These are phyloP conservation scores for Sarocladiaceae sp. DNA, from an alignment of 2,329 filamentous ascomycete genomes.

Conservation along the genomic window DNA sequence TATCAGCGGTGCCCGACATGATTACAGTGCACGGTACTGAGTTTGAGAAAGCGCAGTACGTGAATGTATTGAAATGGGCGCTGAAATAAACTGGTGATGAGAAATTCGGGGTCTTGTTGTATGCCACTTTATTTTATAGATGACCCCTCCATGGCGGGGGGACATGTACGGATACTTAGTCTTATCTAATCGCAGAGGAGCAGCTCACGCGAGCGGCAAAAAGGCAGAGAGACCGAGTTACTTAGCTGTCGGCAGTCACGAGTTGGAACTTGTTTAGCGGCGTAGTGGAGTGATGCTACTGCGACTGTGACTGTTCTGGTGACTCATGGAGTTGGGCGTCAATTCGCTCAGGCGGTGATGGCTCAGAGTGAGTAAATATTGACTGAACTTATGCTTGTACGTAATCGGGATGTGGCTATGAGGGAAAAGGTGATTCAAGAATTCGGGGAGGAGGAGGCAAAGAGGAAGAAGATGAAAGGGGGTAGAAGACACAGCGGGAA, in stretches of 20 bases:
- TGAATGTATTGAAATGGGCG: no score
- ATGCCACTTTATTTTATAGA: no score
- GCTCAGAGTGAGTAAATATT: constrained; percentile 1
- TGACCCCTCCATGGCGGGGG: constrained; percentile 8
- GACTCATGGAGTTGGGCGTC: constrained; percentile 7
- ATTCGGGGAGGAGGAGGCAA: neutral
- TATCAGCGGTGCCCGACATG: constrained; percentile 15
- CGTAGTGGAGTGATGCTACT: constrained; percentile 3
- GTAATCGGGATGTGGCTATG: no score
- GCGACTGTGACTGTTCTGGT: neutral
- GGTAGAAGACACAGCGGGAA: neutral
- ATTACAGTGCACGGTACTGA: neutral
- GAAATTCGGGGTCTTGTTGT: no score
- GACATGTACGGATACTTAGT: neutral
- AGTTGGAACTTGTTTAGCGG: no score
- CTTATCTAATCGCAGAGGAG: constrained; percentile 6
- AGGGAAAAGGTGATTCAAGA: no score
- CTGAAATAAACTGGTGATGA: no score
- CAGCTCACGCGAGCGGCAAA: neutral
- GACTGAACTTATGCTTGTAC: no score
- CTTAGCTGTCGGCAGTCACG: no score
- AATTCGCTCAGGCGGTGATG: neutral
- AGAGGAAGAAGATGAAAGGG: neutral
- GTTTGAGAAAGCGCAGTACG: no score
- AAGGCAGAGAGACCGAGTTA: neutral